These are phyloP conservation scores for Arthromyces matolae DNA, from an alignment of 768 basidiomycete species.

Conservation along the genomic window DNA sequence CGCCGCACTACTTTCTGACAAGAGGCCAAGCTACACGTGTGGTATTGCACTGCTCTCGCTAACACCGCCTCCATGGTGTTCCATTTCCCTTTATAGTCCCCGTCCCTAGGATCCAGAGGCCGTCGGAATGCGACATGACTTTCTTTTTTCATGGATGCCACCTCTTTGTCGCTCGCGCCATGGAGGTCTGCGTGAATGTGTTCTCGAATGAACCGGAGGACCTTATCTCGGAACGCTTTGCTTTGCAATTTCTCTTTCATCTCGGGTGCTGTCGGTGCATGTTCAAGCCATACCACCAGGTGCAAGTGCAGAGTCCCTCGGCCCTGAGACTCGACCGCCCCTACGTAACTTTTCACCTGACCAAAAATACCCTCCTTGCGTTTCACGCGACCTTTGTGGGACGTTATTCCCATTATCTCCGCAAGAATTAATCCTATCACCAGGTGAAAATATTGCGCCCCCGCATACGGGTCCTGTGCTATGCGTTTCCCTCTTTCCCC, in stretches of 20 bases:
- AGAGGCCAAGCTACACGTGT: constrained; percentile 23
- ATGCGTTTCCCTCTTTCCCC: constrained; percentile 22
- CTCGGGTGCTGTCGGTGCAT: constrained; percentile 21
- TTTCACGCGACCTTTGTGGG: background rate
- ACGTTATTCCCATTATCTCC: constrained; percentile 29
- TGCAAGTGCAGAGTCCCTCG: constrained; percentile 39
- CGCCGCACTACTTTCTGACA: constrained; percentile 24
- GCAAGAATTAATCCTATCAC: constrained; percentile 28
- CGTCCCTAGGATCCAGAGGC: no score
- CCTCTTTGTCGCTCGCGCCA: no score
- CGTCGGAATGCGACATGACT: no score
- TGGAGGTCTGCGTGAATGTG: no score
- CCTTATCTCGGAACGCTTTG: constrained; percentile 24
- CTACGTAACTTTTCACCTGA: constrained; percentile 30
- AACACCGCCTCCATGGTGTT: no score
- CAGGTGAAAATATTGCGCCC: constrained; percentile 39
- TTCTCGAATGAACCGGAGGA: no score
- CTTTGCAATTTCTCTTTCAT: constrained; percentile 21
- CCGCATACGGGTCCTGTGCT: constrained; percentile 36
- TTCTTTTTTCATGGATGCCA: no score
- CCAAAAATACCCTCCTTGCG: constrained; percentile 32
- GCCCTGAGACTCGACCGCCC: constrained; percentile 38
- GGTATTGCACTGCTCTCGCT: constrained; percentile 28
- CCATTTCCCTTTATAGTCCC: no score
- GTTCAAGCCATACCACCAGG: constrained; percentile 33